Conservation (phyloP, 805 yeast genomes). For the Candida silvicultrix region DNA sequence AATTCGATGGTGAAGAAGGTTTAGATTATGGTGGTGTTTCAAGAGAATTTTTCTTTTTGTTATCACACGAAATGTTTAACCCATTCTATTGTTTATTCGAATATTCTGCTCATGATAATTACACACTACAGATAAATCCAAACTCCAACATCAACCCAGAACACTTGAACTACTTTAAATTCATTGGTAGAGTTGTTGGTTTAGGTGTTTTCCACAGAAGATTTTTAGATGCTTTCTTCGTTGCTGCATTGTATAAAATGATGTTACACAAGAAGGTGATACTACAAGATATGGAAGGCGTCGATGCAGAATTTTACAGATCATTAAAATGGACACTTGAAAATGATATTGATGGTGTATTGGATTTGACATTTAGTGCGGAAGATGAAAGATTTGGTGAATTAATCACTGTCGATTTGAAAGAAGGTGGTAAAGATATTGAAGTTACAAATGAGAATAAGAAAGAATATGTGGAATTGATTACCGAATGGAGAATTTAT, state of each 20-base stretch:
- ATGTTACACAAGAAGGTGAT: conserved; percentile 93
- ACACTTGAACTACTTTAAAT: conserved; percentile 95
- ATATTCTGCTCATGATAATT: conserved; percentile 96
- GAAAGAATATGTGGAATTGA: conserved; percentile 89
- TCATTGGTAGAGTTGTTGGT: conserved; percentile 97
- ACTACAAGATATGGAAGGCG: conserved; percentile 97
- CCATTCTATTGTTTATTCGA: conserved; percentile 97
- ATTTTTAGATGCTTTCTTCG: conserved; percentile 96
- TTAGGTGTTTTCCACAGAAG: conserved; percentile 97
- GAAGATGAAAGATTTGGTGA: conserved; percentile 96
- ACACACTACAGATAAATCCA: conserved; percentile 96
- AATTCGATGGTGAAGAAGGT: conserved; percentile 99
- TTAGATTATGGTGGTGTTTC: conserved; percentile 99
- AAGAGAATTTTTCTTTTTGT: conserved; percentile 91
- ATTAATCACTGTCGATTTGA: conserved; percentile 81
- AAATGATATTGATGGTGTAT: conserved; percentile 82
- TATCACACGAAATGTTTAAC: conserved; percentile 98
- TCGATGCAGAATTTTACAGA: conserved; percentile 93
- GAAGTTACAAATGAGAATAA: conserved; percentile 94
- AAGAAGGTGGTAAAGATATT: conserved; percentile 79
- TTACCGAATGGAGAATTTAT: conserved; percentile 93
- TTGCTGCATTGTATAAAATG: conserved; percentile 97
- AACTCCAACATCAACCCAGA: conserved; percentile 96
- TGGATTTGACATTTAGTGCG: conserved; percentile 83
- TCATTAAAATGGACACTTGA: conserved; percentile 94